These are phyloP conservation scores for Chimonanthus salicifolius DNA, from an alignment of 164 flowering plant genomes.

Conservation along the genomic window DNA sequence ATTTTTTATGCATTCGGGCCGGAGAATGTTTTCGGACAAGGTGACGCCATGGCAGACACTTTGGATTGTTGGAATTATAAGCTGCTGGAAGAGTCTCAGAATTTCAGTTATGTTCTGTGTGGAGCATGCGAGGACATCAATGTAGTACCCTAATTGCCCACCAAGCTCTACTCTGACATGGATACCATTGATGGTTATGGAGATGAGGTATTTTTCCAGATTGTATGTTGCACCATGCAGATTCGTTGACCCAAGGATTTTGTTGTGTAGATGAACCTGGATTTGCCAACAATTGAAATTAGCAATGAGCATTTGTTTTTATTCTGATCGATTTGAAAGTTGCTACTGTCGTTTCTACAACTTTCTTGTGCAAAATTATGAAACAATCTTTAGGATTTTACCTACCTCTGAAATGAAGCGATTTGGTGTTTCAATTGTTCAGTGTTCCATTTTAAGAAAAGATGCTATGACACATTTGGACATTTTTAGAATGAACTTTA, in stretches of 20 bases:
- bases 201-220: constrained; percentile 81
- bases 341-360: background rate
- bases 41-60: constrained; percentile 65
- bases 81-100: constrained; percentile 64
- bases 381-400: background rate
- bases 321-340: too few species aligned
- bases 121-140: constrained; percentile 88
- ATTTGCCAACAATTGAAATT: constrained; percentile 9
- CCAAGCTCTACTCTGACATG: constrained; percentile 81
- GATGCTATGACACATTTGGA: too few species aligned
- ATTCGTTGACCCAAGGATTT: constrained; percentile 44
- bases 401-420: too few species aligned
- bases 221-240: constrained; percentile 76
- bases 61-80: constrained; percentile 77
- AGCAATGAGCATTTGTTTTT: background rate
- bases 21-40: too few species aligned
- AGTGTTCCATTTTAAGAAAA: too few species aligned
- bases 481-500: too few species aligned
- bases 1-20: too few species aligned
- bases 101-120: constrained; percentile 69
- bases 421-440: too few species aligned
- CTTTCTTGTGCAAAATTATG: background rate
- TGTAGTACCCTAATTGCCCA: constrained; percentile 64
- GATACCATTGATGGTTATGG: constrained; percentile 66
- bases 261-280: constrained; percentile 88